Evolutionary conservation across 2,329 filamentous ascomycete species (phyloP).

Genomic region (Xylariomycetidae sp.): DNA sequence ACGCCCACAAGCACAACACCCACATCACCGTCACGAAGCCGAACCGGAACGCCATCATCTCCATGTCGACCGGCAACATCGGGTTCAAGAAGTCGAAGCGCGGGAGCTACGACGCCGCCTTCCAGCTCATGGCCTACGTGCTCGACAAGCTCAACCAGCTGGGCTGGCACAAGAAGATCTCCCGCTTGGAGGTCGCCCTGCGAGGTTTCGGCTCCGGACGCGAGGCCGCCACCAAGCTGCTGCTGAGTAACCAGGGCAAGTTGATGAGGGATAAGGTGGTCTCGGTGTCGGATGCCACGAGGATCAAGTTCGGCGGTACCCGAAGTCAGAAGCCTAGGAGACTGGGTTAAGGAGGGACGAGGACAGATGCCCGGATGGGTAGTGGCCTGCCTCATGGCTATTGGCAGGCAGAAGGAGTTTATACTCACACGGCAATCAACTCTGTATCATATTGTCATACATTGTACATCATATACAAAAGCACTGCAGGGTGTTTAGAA

Average conservation of each 20-base stretch:
- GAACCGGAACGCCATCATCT: slow-evolving; percentile 73
- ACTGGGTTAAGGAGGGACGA: slow-evolving; percentile 42
- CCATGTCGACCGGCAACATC: slow-evolving; percentile 77
- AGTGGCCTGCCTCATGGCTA: too few relatives aligned
- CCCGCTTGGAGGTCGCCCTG: slow-evolving; percentile 72
- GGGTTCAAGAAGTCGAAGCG: slow-evolving; percentile 83
- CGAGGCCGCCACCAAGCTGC: slow-evolving; percentile 83
- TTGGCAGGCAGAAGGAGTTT: too few relatives aligned
- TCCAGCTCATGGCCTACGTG: slow-evolving; percentile 81
- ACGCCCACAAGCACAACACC: slow-evolving; percentile 87
- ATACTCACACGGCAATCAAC: too few relatives aligned
- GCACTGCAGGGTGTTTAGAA: not conserved
- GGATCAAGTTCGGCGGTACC: slow-evolving; percentile 92
- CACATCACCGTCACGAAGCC: slow-evolving; percentile 88
- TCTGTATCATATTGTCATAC: slow-evolving; percentile 23
- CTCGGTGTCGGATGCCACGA: slow-evolving; percentile 79
- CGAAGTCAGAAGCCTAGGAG: slow-evolving; percentile 81
- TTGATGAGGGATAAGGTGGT: slow-evolving; percentile 69
- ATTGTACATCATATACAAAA: slow-evolving; percentile 20
- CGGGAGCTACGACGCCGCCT: slow-evolving; percentile 83
- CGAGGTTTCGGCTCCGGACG: slow-evolving; percentile 83
- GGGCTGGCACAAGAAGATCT: slow-evolving; percentile 71
- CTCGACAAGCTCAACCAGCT: slow-evolving; percentile 80
- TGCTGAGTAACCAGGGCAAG: slow-evolving; percentile 81
- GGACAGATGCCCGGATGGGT: too few relatives aligned